Conservation (phyloP, 1,284 basidiomycete genomes). For the Sporisorium sorghi region DNA sequence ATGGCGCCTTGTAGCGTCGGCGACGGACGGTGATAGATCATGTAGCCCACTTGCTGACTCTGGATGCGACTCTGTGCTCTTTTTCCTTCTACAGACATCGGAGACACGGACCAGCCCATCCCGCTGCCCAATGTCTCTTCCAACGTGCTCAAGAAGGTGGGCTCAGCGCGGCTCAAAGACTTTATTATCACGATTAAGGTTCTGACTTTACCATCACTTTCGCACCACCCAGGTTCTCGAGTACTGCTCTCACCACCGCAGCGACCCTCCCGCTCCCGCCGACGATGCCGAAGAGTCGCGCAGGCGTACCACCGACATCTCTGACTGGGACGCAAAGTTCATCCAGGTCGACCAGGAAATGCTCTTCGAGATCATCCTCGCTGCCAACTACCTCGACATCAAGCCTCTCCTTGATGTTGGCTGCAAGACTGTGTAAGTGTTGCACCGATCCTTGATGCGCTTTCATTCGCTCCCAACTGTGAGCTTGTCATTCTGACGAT, state of each 20-base stretch:
- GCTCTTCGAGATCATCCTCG: slow-evolving; percentile 99
- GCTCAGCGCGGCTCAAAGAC: slow-evolving; percentile 1
- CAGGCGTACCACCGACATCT: slow-evolving; percentile 96
- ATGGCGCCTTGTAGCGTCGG: no score
- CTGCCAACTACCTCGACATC: slow-evolving; percentile 99
- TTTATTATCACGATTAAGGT: not conserved
- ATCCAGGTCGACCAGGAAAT: slow-evolving; percentile 93
- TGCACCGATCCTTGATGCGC: no score
- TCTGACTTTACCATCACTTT: not conserved
- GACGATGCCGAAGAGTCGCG: slow-evolving; percentile 86
- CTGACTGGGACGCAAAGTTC: slow-evolving; percentile 99
- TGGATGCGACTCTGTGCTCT: not conserved
- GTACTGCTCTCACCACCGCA: slow-evolving; percentile 98
- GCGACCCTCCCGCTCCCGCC: slow-evolving; percentile 89
- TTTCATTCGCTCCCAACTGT: not conserved
- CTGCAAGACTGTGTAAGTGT: slow-evolving; percentile 87
- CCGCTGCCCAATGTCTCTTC: slow-evolving; percentile 97
- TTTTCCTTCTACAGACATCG: slow-evolving; percentile 52
- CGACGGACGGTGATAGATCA: not conserved
- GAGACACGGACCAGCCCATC: slow-evolving; percentile 78
- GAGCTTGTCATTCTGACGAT: slow-evolving; percentile 2
- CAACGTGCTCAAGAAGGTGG: slow-evolving; percentile 93
- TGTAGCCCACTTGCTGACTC: not conserved
- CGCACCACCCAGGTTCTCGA: slow-evolving; percentile 81
- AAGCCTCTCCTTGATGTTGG: slow-evolving; percentile 98